A percentile compares a stretch with the other conserved stretches of the same genome.
These are phyloP conservation scores for Microbotryum silenes-acaulis DNA, from an alignment of 1,284 basidiomycete species.

Conservation along the genomic window DNA sequence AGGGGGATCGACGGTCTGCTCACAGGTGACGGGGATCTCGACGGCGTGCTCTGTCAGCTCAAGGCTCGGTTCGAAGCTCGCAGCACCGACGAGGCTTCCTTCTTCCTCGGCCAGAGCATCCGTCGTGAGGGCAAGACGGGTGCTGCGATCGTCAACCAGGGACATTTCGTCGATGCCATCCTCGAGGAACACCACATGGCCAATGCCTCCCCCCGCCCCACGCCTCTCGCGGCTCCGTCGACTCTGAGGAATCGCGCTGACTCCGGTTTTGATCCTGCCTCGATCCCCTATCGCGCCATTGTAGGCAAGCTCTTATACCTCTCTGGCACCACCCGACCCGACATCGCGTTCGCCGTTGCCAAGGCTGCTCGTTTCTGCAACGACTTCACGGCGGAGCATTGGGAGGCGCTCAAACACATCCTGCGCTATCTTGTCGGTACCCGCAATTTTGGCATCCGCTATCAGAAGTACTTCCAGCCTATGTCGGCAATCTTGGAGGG, in stretches of 20 bases:
- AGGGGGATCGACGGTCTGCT: neutral
- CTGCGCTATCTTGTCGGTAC: slow-evolving; percentile 51
- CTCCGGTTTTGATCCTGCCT: neutral
- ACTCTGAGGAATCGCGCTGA: slow-evolving; percentile 12
- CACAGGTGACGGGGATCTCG: neutral
- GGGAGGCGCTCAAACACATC: slow-evolving; percentile 43
- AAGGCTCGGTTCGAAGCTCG: neutral
- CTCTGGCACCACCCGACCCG: slow-evolving; percentile 42
- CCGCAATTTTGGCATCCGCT: slow-evolving; percentile 34
- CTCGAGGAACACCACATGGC: slow-evolving; percentile 41
- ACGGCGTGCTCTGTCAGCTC: neutral
- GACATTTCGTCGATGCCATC: slow-evolving; percentile 42
- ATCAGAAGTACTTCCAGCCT: slow-evolving; percentile 4
- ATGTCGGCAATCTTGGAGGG: slow-evolving; percentile 35
- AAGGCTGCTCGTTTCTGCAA: slow-evolving; percentile 39
- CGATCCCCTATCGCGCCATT: slow-evolving; percentile 34
- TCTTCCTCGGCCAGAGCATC: too few species aligned
- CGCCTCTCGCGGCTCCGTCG: neutral
- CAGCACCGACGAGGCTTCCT: too few species aligned
- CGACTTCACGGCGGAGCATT: slow-evolving; percentile 40
- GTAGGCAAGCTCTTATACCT: slow-evolving; percentile 46
- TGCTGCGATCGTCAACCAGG: slow-evolving; percentile 36
- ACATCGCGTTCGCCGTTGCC: slow-evolving; percentile 45
- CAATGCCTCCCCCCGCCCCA: slow-evolving; percentile 21
- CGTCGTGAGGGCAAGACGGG: neutral